Evolutionary conservation across 176 grass and related monocot species (phyloP).

Genomic region (Triticum dicoccoides): DNA sequence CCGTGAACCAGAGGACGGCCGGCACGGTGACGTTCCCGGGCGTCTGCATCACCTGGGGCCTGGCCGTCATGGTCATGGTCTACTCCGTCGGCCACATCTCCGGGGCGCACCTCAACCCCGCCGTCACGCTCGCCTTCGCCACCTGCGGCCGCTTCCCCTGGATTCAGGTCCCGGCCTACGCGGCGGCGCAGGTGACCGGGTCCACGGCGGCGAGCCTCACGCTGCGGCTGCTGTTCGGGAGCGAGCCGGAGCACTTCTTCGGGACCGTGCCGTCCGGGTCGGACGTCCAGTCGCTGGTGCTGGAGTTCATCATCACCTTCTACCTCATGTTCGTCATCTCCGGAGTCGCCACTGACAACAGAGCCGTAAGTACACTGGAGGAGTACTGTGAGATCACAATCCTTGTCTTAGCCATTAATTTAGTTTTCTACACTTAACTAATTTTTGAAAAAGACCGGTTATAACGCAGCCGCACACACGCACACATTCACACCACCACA

Average conservation of each 20-base stretch:
- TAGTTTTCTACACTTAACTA: not conserved
- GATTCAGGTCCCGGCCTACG: constrained; percentile 83
- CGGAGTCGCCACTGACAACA: constrained; percentile 88
- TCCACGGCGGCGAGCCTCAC: constrained; percentile 62
- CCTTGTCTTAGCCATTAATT: not conserved
- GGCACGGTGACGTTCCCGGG: constrained; percentile 86
- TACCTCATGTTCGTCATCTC: constrained; percentile 97
- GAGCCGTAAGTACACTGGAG: constrained; percentile 53
- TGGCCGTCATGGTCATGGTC: constrained; percentile 87
- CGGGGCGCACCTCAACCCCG: constrained; percentile 91
- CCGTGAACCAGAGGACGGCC: constrained; percentile 55
- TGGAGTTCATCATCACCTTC: constrained; percentile 95
- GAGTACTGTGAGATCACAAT: no score
- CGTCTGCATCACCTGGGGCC: constrained; percentile 81
- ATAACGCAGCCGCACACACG: no score
- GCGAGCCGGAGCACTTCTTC: constrained; percentile 45
- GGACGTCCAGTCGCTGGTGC: constrained; percentile 60
- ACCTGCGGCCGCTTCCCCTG: constrained; percentile 80
- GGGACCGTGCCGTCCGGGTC: constrained; percentile 69
- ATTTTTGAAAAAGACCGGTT: no score
- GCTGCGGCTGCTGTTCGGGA: constrained; percentile 59
- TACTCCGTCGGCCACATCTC: constrained; percentile 97
- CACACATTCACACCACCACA: no score
- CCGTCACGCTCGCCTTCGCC: constrained; percentile 83
- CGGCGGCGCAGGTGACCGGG: constrained; percentile 54